Evolutionary conservation across 164 flowering plant species (phyloP), one percentile per base, ranked within the genome.

Genomic region (Tinospora cordifolia): DNA sequence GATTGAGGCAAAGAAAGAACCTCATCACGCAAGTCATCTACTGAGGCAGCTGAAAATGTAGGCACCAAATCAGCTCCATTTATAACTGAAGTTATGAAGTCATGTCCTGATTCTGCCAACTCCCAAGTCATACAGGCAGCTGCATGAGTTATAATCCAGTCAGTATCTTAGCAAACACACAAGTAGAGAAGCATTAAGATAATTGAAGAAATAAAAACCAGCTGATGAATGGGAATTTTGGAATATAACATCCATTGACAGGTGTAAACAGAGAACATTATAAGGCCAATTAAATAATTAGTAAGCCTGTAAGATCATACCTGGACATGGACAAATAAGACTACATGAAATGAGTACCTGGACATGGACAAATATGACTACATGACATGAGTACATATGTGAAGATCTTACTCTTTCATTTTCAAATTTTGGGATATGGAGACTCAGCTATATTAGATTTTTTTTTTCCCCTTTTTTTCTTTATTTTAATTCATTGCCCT

Each of bases 111-210:
- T 68, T 93, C 96, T 22, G 98, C 98, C 83, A 93, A 80, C 66
- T 93, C 98, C 98, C 94, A 91, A 49, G 97, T 90, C 94, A 93
- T 93, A 78, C 97, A 93, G 65, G 98, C 97, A 84, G 90, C 98
- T 93, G 89, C 81, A 84, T 19, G 30, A 27, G 44, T 46, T 14
- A 8, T 68, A 30, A 66, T 22, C 39, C 27, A 64, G 63, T 79
- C 71, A 78, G 73, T 46, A 44, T 36, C 11, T 65, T 34, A 60
- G 44, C 27, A 41, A 30, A 30, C 3, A 30, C 58, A 22, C 30
- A 76, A 51, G 38, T 67, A 30, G 27, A 75, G 11, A 44, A 0
- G n/a, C 12, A 60, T 12, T 41, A 27, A 21, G 40, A 25, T 27
- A 57, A 41, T n/a, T n/a, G n/a, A n/a, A n/a, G n/a, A n/a, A n/a